Evolutionary conservation across 2,329 filamentous ascomycete species (phyloP).

Genomic region (Pseudogymnoascus sp.): DNA sequence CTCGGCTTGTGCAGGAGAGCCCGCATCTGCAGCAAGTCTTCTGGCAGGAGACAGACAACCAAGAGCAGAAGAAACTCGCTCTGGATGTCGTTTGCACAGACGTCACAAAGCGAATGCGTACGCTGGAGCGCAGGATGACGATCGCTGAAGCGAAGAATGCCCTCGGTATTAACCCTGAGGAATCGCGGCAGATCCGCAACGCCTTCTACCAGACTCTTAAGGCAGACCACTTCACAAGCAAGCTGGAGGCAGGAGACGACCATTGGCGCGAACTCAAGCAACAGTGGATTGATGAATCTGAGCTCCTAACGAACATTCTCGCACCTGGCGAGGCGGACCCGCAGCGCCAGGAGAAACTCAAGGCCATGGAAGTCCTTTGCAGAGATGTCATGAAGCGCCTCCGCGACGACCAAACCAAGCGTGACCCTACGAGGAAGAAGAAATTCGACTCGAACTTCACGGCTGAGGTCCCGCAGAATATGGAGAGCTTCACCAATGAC

Average conservation of each 20-base stretch:
- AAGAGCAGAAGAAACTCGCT: constrained; percentile 57
- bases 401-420: constrained; percentile 56
- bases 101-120: constrained; percentile 72
- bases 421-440: constrained; percentile 41
- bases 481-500: constrained; percentile 1
- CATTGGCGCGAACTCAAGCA: constrained; percentile 65
- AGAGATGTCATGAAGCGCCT: constrained; percentile 72
- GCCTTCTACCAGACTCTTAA: constrained; percentile 59
- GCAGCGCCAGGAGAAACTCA: constrained; percentile 46
- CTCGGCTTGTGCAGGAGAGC: constrained; percentile 55
- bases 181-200: constrained; percentile 57
- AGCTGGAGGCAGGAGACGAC: constrained; percentile 61
- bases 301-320: constrained; percentile 47
- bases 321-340: constrained; percentile 43
- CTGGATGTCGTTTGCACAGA: constrained; percentile 74
- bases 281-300: constrained; percentile 54
- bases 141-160: constrained; percentile 67
- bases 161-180: constrained; percentile 60
- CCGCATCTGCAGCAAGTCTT: constrained; percentile 56
- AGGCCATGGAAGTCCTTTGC: constrained; percentile 62
- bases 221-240: constrained; percentile 60
- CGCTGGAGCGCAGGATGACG: constrained; percentile 56
- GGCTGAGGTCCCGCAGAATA: constrained; percentile 14
- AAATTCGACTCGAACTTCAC: constrained; percentile 31
- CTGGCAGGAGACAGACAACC: constrained; percentile 47